These are phyloP conservation scores for Rutstroemia sp. DNA, from an alignment of 2,329 filamentous ascomycete genomes.

Conservation along the genomic window DNA sequence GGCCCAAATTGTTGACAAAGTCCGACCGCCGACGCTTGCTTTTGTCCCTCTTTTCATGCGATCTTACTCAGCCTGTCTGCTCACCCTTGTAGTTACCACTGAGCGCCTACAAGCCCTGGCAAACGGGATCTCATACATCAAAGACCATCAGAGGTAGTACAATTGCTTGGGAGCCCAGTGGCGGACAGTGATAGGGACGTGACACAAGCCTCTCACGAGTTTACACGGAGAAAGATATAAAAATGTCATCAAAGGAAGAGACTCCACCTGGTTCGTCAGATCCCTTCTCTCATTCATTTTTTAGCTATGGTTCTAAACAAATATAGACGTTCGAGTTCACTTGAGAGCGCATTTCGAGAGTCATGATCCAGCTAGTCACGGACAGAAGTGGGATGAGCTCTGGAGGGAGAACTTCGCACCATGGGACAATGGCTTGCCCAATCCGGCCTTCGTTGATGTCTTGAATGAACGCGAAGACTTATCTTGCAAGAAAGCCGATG, in stretches of 20 bases:
- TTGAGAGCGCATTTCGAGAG: constrained; percentile 23
- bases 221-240: too few relatives aligned
- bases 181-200: too few relatives aligned
- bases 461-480: constrained; percentile 40
- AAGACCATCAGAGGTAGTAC: too few relatives aligned
- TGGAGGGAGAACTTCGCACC: constrained; percentile 40
- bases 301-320: constrained; percentile 5
- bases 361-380: constrained; percentile 14
- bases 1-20: background rate
- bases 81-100: too few relatives aligned
- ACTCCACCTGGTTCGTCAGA: background rate
- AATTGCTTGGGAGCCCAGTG: too few relatives aligned
- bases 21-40: background rate
- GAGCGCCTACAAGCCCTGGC: too few relatives aligned
- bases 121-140: too few relatives aligned
- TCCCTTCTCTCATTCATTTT: background rate
- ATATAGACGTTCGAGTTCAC: constrained; percentile 18
- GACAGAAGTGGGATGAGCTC: constrained; percentile 38
- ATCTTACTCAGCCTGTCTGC: too few relatives aligned
- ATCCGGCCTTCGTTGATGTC: constrained; percentile 46
- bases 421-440: constrained; percentile 51
- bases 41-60: too few relatives aligned
- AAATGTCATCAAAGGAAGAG: background rate
- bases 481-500: background rate
- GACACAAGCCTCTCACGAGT: too few relatives aligned